Base-by-base conservation (phyloP, 1,139 yeast genomes). In the Pichia sp. region DNA sequence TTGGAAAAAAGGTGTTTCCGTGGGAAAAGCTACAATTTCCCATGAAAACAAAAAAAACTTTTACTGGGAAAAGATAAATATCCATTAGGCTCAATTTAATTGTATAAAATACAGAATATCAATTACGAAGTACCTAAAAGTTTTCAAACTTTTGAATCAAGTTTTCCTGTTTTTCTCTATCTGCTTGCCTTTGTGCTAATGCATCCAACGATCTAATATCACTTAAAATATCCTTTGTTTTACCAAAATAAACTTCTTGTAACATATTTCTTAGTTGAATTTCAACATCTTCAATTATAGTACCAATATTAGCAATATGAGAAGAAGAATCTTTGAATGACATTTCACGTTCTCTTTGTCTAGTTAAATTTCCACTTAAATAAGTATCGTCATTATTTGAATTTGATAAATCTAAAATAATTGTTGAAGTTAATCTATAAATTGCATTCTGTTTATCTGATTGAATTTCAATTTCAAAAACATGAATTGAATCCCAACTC, bases 211-310 rank as follows among this genome's bases (percentile, higher is more conserved):
- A 74, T 60, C 95, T 74, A 58, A 87, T 71, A 61, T 86, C 95
- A 44, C 80, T 77, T 24, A 87, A 69, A 46, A 90, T 82, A 62
- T 90, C 97, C 62, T 87, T 82, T 35, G 96, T 86, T 70, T 92
- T 92, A 61, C 95, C 97, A 63, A 92, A 92, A 65, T 92, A 92
- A 26, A 92, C 97, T 55, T 88, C 96, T 64, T 90, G 96, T 53
- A 92, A 74, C 68, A 86, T 72, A 60, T 85, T 87, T 66, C 98
- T 78, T 69, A 92, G 73, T 64, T 85, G 88, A 56, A 85, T 81
- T 68, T 92, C 98, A 45, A 88, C 76, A 56, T 88, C 96, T 67
- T 92, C 98, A 26, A 92, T 77, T 59, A 90, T 67, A 2, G 85
- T 73, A 25, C 98, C 98, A 57, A 92, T 71, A 61, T 90, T 89